Evolutionary conservation across 495 filamentous ascomycete genomes (phyloP).

Genomic region (Penicillium tannophilum): DNA sequence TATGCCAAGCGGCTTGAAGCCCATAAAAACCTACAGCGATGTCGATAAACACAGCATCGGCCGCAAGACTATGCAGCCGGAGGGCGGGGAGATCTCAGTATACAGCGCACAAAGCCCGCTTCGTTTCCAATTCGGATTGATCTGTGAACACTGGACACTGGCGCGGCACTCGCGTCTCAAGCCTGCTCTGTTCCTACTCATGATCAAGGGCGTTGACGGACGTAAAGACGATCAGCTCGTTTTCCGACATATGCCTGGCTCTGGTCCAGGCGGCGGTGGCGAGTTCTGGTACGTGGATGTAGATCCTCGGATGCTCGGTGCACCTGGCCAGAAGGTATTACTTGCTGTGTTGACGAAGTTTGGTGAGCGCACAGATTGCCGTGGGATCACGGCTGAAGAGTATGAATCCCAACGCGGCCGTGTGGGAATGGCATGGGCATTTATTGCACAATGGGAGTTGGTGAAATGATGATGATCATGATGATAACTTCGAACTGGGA

Average conservation of each 20-base stretch:
- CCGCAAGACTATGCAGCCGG: conserved; percentile 62
- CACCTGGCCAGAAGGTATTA: conserved; percentile 64
- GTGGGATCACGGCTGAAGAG: conserved; percentile 68
- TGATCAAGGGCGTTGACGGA: conserved; percentile 66
- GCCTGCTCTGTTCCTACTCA: conserved; percentile 66
- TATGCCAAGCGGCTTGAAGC: conserved; percentile 39
- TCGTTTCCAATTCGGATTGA: conserved; percentile 75
- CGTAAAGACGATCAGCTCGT: conserved; percentile 65
- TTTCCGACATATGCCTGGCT: conserved; percentile 46
- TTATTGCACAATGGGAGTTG: conserved; percentile 71
- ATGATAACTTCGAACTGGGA: background rate
- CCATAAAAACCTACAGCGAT: conserved; percentile 55
- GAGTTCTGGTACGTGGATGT: conserved; percentile 78
- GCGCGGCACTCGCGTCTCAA: conserved; percentile 62
- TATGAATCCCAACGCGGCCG: conserved; percentile 62
- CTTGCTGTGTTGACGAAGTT: conserved; percentile 62
- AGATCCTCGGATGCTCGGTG: conserved; percentile 62
- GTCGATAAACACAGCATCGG: conserved; percentile 63
- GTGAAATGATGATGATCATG: conserved; percentile 32
- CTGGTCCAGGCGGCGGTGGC: conserved; percentile 59
- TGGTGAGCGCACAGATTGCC: conserved; percentile 63
- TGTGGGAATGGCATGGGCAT: conserved; percentile 61
- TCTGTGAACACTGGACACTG: conserved; percentile 79
- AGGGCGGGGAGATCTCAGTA: conserved; percentile 57
- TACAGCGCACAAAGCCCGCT: conserved; percentile 48